Conservation (phyloP, 106 monocot genomes). For the Amphibolis antarctica region DNA sequence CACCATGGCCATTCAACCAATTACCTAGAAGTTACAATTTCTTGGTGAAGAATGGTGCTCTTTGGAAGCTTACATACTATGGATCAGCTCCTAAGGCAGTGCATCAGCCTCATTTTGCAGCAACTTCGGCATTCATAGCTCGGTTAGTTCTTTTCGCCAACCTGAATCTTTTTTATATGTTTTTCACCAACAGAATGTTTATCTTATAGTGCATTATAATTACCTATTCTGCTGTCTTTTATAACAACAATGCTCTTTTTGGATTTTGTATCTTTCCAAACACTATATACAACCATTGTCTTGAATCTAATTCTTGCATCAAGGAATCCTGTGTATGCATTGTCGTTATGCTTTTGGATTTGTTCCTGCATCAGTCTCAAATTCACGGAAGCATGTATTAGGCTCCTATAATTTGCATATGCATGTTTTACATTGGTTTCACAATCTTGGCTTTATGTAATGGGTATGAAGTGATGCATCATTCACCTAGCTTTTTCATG, state of each 20-base stretch:
- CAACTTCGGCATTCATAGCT: constrained; percentile 86
- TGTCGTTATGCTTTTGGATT: not conserved
- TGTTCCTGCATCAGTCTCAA: too few relatives aligned
- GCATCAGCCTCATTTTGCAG: constrained; percentile 91
- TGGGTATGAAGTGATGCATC: too few relatives aligned
- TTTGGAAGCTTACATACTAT: constrained; percentile 96
- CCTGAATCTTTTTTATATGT: not conserved
- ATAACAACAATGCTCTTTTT: too few relatives aligned
- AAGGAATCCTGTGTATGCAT: not conserved
- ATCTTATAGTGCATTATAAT: not conserved
- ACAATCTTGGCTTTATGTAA: too few relatives aligned
- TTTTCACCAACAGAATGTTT: not conserved
- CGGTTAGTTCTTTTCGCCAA: constrained; percentile 25
- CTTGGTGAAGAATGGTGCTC: constrained; percentile 86
- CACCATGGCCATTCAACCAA: constrained; percentile 98
- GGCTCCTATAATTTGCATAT: too few relatives aligned
- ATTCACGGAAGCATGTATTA: too few relatives aligned
- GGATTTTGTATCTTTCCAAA: too few relatives aligned
- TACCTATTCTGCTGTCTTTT: too few relatives aligned
- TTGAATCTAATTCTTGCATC: too few relatives aligned
- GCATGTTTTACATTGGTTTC: too few relatives aligned
- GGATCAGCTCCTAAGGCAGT: constrained; percentile 66
- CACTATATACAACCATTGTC: too few relatives aligned
- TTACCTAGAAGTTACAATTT: constrained; percentile 94
- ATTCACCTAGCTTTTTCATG: too few relatives aligned